Percentiles rank a stretch among this genome's conserved stretches.
Evolutionary conservation across 129 eudicot species (phyloP).

Genomic region (Escallonia herrerae): DNA sequence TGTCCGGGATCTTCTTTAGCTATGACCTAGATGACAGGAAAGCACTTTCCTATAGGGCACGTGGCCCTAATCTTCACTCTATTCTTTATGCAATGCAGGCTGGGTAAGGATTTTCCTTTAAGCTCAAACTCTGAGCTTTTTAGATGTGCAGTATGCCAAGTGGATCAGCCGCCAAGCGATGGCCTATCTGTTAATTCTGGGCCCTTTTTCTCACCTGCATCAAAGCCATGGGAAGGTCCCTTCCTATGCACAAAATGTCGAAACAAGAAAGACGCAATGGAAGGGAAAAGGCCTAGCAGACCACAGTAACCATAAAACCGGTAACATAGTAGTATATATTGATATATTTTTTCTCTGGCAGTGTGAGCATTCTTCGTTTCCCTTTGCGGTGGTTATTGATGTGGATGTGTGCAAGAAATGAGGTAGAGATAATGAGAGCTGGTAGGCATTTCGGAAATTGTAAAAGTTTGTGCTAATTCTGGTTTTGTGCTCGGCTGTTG

Average conservation of each 20-base stretch:
- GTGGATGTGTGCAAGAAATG: slow-evolving; percentile 41
- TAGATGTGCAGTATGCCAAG: slow-evolving; percentile 93
- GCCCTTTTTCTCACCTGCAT: slow-evolving; percentile 58
- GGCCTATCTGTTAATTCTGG: slow-evolving; percentile 68
- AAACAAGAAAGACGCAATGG: slow-evolving; percentile 98
- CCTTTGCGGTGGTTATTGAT: slow-evolving; percentile 17
- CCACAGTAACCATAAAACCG: slow-evolving; percentile 38
- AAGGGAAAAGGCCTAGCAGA: slow-evolving; percentile 63
- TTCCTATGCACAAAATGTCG: slow-evolving; percentile 80
- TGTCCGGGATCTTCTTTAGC: no score
- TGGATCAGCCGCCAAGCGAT: slow-evolving; percentile 56
- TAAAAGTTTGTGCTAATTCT: slow-evolving; percentile 31
- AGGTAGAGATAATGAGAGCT: slow-evolving; percentile 25
- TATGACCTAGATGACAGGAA: no score
- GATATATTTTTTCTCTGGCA: slow-evolving; percentile 45
- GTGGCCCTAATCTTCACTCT: neutral
- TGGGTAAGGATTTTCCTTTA: slow-evolving; percentile 75
- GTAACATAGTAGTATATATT: slow-evolving; percentile 40
- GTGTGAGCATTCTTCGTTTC: slow-evolving; percentile 51
- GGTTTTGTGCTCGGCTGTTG: slow-evolving; percentile 37
- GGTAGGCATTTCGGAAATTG: slow-evolving; percentile 35
- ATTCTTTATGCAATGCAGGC: slow-evolving; percentile 36
- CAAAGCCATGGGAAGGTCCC: slow-evolving; percentile 87
- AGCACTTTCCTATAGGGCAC: no score
- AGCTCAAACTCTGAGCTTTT: slow-evolving; percentile 67